phyloP scores from a whole-genome alignment of 805 yeast species.

The Kregervanrija fluxuum region DNA sequence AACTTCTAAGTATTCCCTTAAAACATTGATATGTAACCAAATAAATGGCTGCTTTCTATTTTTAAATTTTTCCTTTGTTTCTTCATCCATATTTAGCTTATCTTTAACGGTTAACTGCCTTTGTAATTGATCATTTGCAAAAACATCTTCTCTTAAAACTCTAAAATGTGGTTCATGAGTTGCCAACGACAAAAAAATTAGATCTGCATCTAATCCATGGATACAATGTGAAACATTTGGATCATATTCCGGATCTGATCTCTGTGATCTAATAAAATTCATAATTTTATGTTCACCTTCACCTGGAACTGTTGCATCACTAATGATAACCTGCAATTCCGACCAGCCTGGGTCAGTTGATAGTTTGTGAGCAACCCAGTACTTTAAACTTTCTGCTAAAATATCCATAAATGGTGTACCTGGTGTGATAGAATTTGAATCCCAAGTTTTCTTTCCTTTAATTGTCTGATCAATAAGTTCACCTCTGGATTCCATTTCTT shows the following conservation, averaged over 20 bases:
- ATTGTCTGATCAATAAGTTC: constrained; percentile 70
- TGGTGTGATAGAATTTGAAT: constrained; percentile 94
- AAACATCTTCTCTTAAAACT: constrained; percentile 92
- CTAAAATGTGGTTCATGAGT: constrained; percentile 97
- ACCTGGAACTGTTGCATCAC: constrained; percentile 97
- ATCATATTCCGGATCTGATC: constrained; percentile 78
- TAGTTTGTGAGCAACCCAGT: constrained; percentile 89
- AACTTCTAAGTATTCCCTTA: constrained; percentile 80
- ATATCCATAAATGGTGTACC: constrained; percentile 98
- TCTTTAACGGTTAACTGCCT: constrained; percentile 39
- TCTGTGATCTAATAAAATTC: constrained; percentile 88
- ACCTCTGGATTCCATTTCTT: constrained; percentile 56
- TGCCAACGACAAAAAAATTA: constrained; percentile 90
- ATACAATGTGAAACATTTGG: constrained; percentile 96
- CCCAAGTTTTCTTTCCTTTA: constrained; percentile 78
- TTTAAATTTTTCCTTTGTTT: constrained; percentile 37
- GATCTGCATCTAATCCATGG: constrained; percentile 96
- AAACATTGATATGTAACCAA: constrained; percentile 85
- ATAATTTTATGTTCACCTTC: constrained; percentile 99
- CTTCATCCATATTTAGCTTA: constrained; percentile 53
- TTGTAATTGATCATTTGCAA: constrained; percentile 58
- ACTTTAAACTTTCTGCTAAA: constrained; percentile 72
- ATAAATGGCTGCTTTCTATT: constrained; percentile 74
- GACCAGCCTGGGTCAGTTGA: constrained; percentile 93
- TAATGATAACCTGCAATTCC: constrained; percentile 76